Evolutionary conservation across 2,329 filamentous ascomycete species (phyloP).

Genomic region (Neonectria hederae): DNA sequence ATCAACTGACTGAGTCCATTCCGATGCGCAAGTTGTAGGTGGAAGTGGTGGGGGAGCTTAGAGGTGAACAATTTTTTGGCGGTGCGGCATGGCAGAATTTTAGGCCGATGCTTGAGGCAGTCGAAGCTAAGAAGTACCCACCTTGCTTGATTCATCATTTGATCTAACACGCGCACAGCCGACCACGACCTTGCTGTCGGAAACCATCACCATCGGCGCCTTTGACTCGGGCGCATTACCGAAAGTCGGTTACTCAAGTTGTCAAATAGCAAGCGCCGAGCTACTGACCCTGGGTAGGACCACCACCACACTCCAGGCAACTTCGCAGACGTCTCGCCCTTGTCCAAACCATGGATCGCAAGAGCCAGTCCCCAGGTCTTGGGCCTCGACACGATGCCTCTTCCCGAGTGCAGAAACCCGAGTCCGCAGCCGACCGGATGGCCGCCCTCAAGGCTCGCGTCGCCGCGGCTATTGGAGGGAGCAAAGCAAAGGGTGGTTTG

Average conservation of each 20-base stretch:
- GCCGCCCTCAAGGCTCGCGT: slow-evolving; percentile 84
- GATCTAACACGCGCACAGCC: not conserved
- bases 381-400: slow-evolving; percentile 64
- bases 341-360: slow-evolving; percentile 59
- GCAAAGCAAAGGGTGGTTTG: slow-evolving; percentile 71
- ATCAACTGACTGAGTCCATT: slow-evolving; percentile 39
- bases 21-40: slow-evolving; percentile 30
- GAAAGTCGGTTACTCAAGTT: no score
- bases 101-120: slow-evolving; percentile 26
- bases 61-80: slow-evolving; percentile 55
- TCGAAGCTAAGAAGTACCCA: not conserved
- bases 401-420: slow-evolving; percentile 64
- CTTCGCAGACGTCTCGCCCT: not conserved
- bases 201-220: not conserved
- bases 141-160: slow-evolving; percentile 5
- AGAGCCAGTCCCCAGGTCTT: slow-evolving; percentile 60
- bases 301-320: not conserved
- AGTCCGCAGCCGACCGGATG: slow-evolving; percentile 71
- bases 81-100: slow-evolving; percentile 56
- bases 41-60: slow-evolving; percentile 37
- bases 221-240: not conserved
- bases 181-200: not conserved
- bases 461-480: slow-evolving; percentile 74
- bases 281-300: not conserved
- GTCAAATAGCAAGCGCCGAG: not conserved